Evolutionary conservation across 1,284 basidiomycete genomes (phyloP).

Genomic region (Trichosporon asahii): DNA sequence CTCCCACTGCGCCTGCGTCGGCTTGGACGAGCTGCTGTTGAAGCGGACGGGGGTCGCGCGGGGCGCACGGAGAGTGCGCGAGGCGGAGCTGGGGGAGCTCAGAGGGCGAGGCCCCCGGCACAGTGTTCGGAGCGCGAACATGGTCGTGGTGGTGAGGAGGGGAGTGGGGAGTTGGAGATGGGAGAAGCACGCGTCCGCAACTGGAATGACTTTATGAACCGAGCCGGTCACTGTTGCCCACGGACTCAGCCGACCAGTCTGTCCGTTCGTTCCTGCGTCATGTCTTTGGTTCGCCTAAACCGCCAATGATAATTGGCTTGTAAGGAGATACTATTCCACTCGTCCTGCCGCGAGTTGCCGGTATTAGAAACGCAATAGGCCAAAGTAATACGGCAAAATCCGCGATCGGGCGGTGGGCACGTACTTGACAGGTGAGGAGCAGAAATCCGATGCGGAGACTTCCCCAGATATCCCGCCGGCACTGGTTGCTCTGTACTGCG

Average conservation of each 20-base stretch:
- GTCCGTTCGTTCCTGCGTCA: background rate
- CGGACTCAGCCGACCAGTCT: background rate
- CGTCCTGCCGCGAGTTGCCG: background rate
- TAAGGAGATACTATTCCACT: background rate
- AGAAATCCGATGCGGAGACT: background rate
- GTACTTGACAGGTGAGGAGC: background rate
- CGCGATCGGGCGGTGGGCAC: conserved; percentile 2
- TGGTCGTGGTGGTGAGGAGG: background rate
- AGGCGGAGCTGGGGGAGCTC: background rate
- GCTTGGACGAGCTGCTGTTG: conserved; percentile 7
- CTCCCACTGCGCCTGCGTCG: conserved; percentile 2
- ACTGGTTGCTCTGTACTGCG: background rate
- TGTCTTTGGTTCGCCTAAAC: background rate
- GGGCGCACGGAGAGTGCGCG: background rate
- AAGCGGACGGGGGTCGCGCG: background rate
- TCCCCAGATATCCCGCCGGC: background rate
- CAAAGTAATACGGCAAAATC: background rate
- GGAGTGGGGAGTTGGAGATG: background rate
- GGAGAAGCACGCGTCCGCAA: background rate
- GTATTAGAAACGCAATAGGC: background rate
- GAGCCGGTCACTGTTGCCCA: background rate
- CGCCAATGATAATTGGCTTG: background rate
- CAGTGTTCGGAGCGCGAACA: conserved; percentile 7
- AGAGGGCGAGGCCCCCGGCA: background rate
- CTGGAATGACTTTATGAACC: background rate